Evolutionary conservation across 495 filamentous ascomycete species (phyloP).

Genomic region (Tuber calosporum): DNA sequence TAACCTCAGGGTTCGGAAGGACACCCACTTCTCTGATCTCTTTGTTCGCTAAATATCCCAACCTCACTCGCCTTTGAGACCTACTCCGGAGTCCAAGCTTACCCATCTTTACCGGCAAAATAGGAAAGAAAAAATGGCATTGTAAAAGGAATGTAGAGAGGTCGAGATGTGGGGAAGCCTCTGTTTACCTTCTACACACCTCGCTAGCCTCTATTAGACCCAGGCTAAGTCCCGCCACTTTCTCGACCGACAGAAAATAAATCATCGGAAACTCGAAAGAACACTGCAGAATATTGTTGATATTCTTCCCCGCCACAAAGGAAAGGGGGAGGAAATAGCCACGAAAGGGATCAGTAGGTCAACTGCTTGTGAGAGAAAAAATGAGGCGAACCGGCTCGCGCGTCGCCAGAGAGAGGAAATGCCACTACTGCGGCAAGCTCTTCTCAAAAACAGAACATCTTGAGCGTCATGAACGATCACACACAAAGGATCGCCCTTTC

Average conservation of each 20-base stretch:
- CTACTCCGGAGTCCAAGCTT: neutral
- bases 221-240: neutral
- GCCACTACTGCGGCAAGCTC: neutral
- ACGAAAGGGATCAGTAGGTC: neutral
- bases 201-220: neutral
- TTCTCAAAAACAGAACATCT: constrained; percentile 1
- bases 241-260: constrained; percentile 4
- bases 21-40: neutral
- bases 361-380: neutral
- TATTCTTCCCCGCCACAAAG: neutral
- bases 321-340: neutral
- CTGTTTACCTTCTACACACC: neutral
- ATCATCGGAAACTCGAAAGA: neutral
- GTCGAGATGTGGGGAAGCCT: constrained; percentile 5
- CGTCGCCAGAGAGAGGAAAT: constrained; percentile 1
- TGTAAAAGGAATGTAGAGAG: constrained; percentile 5
- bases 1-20: neutral
- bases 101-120: neutral
- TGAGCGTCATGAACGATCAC: constrained; percentile 1
- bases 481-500: neutral
- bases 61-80: neutral
- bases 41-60: neutral
- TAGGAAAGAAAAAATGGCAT: neutral
- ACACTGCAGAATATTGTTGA: neutral
- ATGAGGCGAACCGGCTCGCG: neutral